Evolutionary conservation across 441 rosid genomes (phyloP).

Genomic region (Raphanus hybrid): DNA sequence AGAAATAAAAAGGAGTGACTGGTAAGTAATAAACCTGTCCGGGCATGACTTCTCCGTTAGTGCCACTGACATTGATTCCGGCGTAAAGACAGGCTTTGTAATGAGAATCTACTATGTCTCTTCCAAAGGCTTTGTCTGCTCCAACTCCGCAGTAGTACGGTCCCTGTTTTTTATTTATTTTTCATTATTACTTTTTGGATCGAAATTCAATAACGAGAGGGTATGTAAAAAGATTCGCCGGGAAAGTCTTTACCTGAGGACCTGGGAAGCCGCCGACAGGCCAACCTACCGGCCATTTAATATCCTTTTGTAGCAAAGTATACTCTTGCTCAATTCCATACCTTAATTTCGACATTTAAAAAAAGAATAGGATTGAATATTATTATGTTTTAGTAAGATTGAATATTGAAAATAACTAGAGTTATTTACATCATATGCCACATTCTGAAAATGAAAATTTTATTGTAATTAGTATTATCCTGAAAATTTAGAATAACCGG

Average conservation of each 20-base stretch:
- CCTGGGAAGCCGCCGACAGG: conserved; percentile 86
- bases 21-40: conserved; percentile 51
- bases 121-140: conserved; percentile 73
- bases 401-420: no score
- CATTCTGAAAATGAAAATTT: no score
- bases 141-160: conserved; percentile 84
- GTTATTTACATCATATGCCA: no score
- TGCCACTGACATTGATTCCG: conserved; percentile 76
- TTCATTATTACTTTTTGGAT: neutral
- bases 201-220: no score
- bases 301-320: conserved; percentile 70
- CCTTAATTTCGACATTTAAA: conserved; percentile 44
- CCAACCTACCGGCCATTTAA: conserved; percentile 80
- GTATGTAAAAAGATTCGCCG: conserved; percentile 3
- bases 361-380: no score
- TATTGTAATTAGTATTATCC: neutral
- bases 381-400: no score
- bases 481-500: neutral
- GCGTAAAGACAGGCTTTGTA: conserved; percentile 86
- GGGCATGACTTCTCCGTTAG: conserved; percentile 91
- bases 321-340: conserved; percentile 86
- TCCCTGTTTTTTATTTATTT: conserved; percentile 49
- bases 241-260: conserved; percentile 58
- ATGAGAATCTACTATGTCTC: conserved; percentile 64
- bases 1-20: neutral